A percentile compares a stretch with the other conserved stretches of the same genome.
Conservation (phyloP, 2,329 filamentous ascomycete species). For the Teratosphaeria destructans region DNA sequence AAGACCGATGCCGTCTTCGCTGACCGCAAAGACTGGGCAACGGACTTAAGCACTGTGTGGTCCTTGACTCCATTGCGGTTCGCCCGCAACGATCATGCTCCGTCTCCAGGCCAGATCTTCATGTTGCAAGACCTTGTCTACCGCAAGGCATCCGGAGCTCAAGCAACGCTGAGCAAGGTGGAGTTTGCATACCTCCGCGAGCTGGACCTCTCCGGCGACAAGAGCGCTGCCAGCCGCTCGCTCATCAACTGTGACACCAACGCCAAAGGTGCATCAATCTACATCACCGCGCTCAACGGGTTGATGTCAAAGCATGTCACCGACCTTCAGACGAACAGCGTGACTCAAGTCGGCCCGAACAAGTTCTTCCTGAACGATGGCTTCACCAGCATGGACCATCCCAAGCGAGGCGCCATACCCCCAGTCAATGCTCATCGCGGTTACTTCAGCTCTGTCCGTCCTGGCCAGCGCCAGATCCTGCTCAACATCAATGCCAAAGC, state of each 20-base stretch:
- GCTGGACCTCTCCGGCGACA: neutral
- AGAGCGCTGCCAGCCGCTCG: neutral
- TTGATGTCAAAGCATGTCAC: conserved; percentile 2
- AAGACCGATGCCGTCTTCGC: neutral
- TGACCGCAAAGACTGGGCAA: conserved; percentile 1
- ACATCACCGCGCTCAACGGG: conserved; percentile 2
- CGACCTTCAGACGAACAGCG: conserved; percentile 7
- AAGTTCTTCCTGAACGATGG: conserved; percentile 36
- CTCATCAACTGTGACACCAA: neutral
- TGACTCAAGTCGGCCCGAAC: conserved; percentile 43
- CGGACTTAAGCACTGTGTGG: neutral
- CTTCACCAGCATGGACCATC: neutral
- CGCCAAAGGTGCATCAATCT: neutral
- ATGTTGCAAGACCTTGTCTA: neutral
- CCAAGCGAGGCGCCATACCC: neutral
- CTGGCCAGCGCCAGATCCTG: conserved; percentile 46
- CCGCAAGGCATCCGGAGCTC: neutral
- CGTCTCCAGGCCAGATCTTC: neutral
- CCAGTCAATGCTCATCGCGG: conserved; percentile 46
- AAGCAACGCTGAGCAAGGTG: neutral
- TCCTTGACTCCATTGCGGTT: neutral
- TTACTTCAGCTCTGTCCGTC: conserved; percentile 52
- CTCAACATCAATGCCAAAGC: conserved; percentile 55
- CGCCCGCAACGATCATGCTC: neutral
- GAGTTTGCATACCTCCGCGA: neutral